Percentiles rank a stretch among this genome's conserved stretches.
Conservation (phyloP, 306 rosid species). For the Mimosa bimucronata region DNA sequence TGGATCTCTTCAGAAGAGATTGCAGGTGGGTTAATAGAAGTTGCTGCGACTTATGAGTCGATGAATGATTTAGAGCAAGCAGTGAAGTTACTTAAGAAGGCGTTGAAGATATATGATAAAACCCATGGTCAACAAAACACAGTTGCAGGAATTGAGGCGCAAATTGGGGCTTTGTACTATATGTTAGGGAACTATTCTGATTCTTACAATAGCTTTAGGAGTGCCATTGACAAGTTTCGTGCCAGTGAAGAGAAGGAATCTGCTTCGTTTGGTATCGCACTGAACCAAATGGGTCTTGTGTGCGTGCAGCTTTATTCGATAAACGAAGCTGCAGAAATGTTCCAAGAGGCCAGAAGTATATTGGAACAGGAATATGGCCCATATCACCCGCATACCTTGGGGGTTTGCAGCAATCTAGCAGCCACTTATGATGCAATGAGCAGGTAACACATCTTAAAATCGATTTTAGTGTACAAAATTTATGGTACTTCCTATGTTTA, state of each 20-base stretch:
- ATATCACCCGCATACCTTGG: conserved; percentile 76
- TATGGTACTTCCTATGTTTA: no score
- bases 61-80: conserved; percentile 77
- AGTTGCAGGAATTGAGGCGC: conserved; percentile 85
- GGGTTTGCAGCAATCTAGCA: conserved; percentile 84
- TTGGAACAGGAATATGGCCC: conserved; percentile 85
- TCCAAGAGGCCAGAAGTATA: conserved; percentile 75
- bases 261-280: conserved; percentile 75
- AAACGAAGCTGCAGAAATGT: conserved; percentile 87
- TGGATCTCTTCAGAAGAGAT: conserved; percentile 73
- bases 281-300: conserved; percentile 91
- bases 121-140: conserved; percentile 74
- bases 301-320: conserved; percentile 77
- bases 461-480: background rate
- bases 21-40: conserved; percentile 79
- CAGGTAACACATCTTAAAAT: conserved; percentile 51
- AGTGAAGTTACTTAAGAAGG: conserved; percentile 78
- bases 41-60: conserved; percentile 79
- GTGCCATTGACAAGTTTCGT: conserved; percentile 65
- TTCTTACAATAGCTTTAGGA: conserved; percentile 66
- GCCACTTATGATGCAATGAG: conserved; percentile 96
- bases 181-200: conserved; percentile 74
- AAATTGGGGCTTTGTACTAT: conserved; percentile 81
- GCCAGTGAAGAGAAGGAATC: conserved; percentile 76
- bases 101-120: conserved; percentile 60